phyloP scores from a whole-genome alignment of 495 filamentous ascomycete species.

The Neurospora sp. region DNA sequence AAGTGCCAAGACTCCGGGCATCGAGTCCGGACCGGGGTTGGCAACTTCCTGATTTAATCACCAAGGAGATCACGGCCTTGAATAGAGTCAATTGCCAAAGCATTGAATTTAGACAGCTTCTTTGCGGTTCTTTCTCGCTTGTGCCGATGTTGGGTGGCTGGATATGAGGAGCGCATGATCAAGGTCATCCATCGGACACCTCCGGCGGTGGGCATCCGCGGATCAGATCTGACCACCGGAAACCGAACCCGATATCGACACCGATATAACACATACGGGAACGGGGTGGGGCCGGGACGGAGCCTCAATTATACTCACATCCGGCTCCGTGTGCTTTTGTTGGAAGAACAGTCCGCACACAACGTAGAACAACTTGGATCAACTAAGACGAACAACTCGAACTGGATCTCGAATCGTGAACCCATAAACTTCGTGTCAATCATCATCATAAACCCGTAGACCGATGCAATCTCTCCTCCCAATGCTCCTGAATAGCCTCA shows the following conservation, averaged over 20 bases:
- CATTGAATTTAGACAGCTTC: neutral
- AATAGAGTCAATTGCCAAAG: neutral
- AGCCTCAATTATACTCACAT: neutral
- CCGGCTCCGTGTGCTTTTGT: neutral
- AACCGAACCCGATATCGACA: neutral
- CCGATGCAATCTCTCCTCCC: neutral
- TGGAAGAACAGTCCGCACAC: neutral
- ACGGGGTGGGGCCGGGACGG: neutral
- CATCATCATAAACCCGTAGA: neutral
- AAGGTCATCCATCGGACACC: neutral
- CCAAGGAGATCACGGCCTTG: neutral
- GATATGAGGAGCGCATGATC: neutral
- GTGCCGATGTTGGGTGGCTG: neutral
- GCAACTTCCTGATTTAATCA: neutral
- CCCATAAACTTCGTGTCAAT: neutral
- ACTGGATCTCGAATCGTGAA: neutral
- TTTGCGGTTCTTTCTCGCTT: neutral
- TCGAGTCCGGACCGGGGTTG: neutral
- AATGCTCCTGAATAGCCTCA: neutral
- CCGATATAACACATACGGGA: neutral
- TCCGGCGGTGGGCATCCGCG: neutral
- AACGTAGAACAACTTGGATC: neutral
- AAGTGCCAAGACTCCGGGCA: neutral
- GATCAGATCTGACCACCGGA: neutral
- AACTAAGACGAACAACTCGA: neutral